These are phyloP conservation scores for Hibiscus syriacus DNA, from an alignment of 345 rosid species.

Conservation along the genomic window DNA sequence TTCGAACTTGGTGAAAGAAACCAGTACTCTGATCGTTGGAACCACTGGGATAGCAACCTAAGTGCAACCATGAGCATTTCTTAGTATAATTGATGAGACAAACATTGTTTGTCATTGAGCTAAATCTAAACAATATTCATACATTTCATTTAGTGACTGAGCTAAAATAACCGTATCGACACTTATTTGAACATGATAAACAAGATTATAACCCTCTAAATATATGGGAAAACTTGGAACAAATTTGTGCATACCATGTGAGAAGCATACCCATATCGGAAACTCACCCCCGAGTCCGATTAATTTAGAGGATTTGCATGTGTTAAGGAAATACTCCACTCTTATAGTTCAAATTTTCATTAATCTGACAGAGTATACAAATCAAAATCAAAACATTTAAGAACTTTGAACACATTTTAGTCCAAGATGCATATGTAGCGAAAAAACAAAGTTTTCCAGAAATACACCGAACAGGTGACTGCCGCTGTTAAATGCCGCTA, in stretches of 20 bases:
- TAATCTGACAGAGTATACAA: too few species aligned
- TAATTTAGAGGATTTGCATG: background rate
- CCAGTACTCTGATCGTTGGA: conserved; percentile 83
- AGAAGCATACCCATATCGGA: background rate
- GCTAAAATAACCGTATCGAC: too few species aligned
- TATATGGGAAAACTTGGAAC: background rate
- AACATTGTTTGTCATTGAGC: background rate
- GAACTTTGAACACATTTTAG: too few species aligned
- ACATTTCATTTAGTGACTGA: background rate
- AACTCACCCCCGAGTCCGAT: background rate
- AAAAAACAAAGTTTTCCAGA: too few species aligned
- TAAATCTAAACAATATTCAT: background rate
- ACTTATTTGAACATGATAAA: too few species aligned
- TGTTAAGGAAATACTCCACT: background rate
- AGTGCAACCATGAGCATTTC: conserved; percentile 9
- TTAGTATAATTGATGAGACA: background rate
- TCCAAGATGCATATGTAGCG: too few species aligned
- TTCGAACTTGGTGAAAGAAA: conserved; percentile 87
- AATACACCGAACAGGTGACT: too few species aligned
- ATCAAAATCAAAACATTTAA: too few species aligned
- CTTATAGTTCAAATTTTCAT: too few species aligned
- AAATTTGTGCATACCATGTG: background rate
- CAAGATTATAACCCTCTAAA: background rate
- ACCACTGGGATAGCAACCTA: conserved; percentile 98
- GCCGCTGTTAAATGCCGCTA: too few species aligned